Evolutionary conservation across 768 basidiomycete species (phyloP).

Genomic region (Mycena amicta): DNA sequence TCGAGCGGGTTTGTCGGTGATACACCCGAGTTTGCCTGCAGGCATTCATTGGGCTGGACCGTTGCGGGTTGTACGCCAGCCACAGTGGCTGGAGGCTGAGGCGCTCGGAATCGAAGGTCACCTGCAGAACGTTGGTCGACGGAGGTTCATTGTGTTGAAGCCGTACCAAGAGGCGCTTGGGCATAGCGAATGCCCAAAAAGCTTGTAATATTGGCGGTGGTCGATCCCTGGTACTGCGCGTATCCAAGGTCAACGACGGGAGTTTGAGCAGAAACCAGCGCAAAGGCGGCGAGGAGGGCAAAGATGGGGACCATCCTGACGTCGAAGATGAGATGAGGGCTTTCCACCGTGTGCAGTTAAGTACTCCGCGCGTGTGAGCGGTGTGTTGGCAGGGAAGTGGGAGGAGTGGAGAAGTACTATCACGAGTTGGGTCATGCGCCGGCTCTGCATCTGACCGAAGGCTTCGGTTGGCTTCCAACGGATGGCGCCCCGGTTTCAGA

Average conservation of each 20-base stretch:
- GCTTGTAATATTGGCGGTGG: conserved; percentile 21
- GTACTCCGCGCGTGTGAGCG: no score
- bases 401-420: no score
- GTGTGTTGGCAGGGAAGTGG: no score
- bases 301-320: no score
- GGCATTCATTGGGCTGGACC: conserved; percentile 34
- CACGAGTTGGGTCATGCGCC: no score
- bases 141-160: conserved; percentile 32
- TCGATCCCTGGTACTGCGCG: conserved; percentile 29
- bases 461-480: no score
- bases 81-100: conserved; percentile 30
- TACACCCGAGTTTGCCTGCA: conserved; percentile 30
- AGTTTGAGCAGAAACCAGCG: conserved; percentile 2
- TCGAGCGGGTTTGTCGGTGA: conserved; percentile 37
- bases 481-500: no score
- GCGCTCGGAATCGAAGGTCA: conserved; percentile 37
- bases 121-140: conserved; percentile 31
- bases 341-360: no score
- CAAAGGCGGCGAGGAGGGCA: conserved; percentile 2
- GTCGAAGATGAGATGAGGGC: no score
- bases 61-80: conserved; percentile 35
- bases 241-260: conserved; percentile 30
- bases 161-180: conserved; percentile 30
- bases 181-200: conserved; percentile 34
- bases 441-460: no score